Percentiles rank a stretch among this genome's conserved stretches.
Evolutionary conservation across 495 filamentous ascomycete genomes (phyloP).

Genomic region (Xylaria nigripes): DNA sequence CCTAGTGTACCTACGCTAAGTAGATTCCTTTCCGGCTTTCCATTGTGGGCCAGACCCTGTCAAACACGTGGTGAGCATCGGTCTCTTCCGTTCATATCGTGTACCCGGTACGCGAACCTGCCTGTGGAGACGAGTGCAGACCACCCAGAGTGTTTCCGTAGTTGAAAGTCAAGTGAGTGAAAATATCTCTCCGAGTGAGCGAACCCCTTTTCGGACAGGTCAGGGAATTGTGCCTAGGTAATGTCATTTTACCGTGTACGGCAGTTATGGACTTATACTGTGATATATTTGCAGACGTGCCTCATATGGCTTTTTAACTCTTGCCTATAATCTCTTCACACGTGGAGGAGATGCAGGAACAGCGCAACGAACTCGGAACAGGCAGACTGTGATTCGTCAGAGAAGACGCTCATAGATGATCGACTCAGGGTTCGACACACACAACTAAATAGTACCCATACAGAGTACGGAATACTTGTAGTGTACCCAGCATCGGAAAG

Average conservation of each 20-base stretch:
- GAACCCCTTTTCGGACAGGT: neutral
- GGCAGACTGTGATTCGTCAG: neutral
- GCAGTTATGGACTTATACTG: neutral
- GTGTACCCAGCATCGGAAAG: neutral
- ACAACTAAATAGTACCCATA: neutral
- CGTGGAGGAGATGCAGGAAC: constrained; percentile 14
- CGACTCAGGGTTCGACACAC: constrained; percentile 7
- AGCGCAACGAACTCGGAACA: neutral
- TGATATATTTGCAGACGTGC: no score
- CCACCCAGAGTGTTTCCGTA: no score
- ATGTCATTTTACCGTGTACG: neutral
- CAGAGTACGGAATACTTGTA: neutral
- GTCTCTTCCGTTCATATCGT: neutral
- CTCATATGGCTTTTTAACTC: neutral
- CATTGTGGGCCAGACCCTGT: constrained; percentile 6
- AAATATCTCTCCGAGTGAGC: neutral
- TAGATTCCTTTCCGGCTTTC: neutral
- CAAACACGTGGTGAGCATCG: constrained; percentile 13
- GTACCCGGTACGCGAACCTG: neutral
- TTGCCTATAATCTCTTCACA: constrained; percentile 8
- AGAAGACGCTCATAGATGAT: neutral
- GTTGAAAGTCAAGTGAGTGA: no score
- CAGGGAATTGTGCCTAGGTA: neutral
- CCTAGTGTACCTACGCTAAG: neutral
- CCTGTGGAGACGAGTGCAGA: neutral